phyloP scores from a whole-genome alignment of 225 moss, liverwort and hornwort species.

The Bryum argenteum region DNA sequence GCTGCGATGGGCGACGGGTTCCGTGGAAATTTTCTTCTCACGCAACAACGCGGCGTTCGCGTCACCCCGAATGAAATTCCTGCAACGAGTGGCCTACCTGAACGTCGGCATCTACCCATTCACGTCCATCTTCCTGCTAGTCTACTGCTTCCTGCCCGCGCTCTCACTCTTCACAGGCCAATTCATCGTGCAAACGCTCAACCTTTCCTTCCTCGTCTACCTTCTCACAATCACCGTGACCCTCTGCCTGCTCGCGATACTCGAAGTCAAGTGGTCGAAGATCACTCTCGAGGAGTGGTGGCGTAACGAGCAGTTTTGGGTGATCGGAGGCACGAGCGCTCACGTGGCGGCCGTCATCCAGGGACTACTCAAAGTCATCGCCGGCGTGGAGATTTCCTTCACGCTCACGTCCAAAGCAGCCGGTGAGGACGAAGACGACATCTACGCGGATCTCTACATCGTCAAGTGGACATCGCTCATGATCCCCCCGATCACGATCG shows the following conservation, averaged over 20 bases:
- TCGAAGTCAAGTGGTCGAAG: constrained; percentile 75
- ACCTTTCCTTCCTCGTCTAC: constrained; percentile 69
- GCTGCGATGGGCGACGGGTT: constrained; percentile 78
- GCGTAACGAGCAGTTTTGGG: constrained; percentile 87
- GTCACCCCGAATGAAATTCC: constrained; percentile 66
- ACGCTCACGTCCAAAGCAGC: constrained; percentile 68
- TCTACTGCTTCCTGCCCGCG: constrained; percentile 81
- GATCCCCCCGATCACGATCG: constrained; percentile 76
- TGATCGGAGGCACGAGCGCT: constrained; percentile 79
- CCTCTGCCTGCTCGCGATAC: constrained; percentile 68
- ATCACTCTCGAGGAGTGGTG: constrained; percentile 83
- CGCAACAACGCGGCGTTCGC: constrained; percentile 72
- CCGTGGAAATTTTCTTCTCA: constrained; percentile 82
- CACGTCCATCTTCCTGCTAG: constrained; percentile 74
- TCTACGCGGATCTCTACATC: constrained; percentile 68
- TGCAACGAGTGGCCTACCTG: constrained; percentile 70
- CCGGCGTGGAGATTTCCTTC: constrained; percentile 81
- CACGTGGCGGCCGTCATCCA: constrained; percentile 77
- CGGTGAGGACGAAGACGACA: constrained; percentile 63
- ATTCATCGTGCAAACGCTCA: constrained; percentile 70
- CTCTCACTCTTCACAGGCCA: constrained; percentile 78
- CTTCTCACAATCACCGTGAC: constrained; percentile 66
- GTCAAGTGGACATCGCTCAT: constrained; percentile 78
- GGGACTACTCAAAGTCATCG: constrained; percentile 69
- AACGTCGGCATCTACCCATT: constrained; percentile 82